A percentile compares a stretch with the other conserved stretches of the same genome.
phyloP scores from a whole-genome alignment of 2,329 filamentous ascomycete genomes.

The Colletotrichum melonis region DNA sequence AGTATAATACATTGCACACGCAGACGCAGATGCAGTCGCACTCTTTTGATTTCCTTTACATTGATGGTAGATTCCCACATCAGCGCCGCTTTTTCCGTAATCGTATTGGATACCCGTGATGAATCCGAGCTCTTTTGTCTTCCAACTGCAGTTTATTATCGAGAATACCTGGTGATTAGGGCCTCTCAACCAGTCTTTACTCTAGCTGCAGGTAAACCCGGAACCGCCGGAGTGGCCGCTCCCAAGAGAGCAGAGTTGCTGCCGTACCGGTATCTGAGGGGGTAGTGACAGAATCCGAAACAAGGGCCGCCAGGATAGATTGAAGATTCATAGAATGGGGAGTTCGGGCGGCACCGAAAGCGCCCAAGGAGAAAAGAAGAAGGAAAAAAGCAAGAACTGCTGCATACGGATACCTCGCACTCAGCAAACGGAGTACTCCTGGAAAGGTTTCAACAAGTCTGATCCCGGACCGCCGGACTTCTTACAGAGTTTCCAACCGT shows the following conservation, averaged over 20 bases:
- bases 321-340: not conserved
- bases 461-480: conserved; percentile 21
- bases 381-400: not conserved
- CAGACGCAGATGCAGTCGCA: not conserved
- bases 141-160: no score
- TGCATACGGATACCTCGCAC: not conserved
- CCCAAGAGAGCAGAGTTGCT: not conserved
- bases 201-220: not conserved
- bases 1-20: conserved; percentile 13
- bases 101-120: not conserved
- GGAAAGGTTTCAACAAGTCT: conserved; percentile 10
- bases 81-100: not conserved
- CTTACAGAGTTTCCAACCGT: conserved; percentile 12
- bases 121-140: not conserved
- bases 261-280: not conserved
- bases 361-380: not conserved
- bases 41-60: not conserved
- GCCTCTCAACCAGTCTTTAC: no score
- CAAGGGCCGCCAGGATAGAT: conserved; percentile 1
- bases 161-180: no score
- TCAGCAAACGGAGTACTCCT: not conserved
- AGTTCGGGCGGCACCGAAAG: not conserved
- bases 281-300: conserved; percentile 12
- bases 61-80: not conserved
- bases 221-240: not conserved